A percentile compares a stretch with the other conserved stretches of the same genome.
Evolutionary conservation across 2,329 filamentous ascomycete species (phyloP).

Genomic region (Chaetothyriales sp.): DNA sequence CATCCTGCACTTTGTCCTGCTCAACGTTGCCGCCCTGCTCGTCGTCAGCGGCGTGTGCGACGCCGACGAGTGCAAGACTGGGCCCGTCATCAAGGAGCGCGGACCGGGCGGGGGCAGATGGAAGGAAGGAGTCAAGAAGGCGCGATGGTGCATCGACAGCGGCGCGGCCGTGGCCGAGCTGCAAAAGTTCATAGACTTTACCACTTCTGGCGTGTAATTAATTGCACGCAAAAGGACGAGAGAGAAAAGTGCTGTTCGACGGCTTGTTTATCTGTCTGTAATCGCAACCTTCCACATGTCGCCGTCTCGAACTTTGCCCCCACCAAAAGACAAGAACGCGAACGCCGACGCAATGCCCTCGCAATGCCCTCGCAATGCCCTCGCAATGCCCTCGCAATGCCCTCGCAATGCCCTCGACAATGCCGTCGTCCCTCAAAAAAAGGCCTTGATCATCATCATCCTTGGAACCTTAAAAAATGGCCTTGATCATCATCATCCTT

Average conservation of each 20-base stretch:
- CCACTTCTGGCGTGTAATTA: conserved; percentile 29
- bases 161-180: conserved; percentile 76
- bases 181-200: conserved; percentile 69
- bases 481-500: too few species aligned
- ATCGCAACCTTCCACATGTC: neutral
- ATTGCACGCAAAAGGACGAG: too few species aligned
- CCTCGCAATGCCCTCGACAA: too few species aligned
- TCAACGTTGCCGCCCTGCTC: conserved; percentile 82
- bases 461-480: too few species aligned
- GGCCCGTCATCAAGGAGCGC: conserved; percentile 63
- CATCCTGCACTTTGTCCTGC: conserved; percentile 81
- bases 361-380: too few species aligned
- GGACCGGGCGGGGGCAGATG: conserved; percentile 78
- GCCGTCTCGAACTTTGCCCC: neutral
- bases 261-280: neutral
- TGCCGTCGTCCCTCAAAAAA: too few species aligned
- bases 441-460: too few species aligned
- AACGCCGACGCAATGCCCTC: too few species aligned
- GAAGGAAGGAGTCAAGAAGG: conserved; percentile 86
- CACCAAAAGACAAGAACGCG: too few species aligned
- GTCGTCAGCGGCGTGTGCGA: conserved; percentile 81
- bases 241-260: too few species aligned
- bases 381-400: too few species aligned
- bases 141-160: conserved; percentile 75
- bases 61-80: conserved; percentile 67